phyloP scores from a whole-genome alignment of 2,329 filamentous ascomycete genomes.

The Fusarium brevicatenulatum region DNA sequence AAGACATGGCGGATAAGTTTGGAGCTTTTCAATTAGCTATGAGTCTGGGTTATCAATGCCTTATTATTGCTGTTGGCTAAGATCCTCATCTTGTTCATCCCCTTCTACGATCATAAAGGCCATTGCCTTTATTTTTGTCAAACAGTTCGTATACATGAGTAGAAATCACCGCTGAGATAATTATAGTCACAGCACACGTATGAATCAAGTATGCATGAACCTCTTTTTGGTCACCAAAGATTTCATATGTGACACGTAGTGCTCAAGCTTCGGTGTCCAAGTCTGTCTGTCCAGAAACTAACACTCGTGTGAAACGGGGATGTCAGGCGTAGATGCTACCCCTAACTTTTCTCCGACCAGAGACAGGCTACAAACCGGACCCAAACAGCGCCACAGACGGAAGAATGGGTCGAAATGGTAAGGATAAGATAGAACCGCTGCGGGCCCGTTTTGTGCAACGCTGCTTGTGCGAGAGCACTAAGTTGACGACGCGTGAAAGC shows the following conservation, averaged over 20 bases:
- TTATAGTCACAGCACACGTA: not conserved
- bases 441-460: constrained; percentile 21
- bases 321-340: constrained; percentile 9
- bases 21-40: not conserved
- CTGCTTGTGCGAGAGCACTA: not conserved
- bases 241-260: constrained; percentile 16
- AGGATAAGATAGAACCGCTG: not conserved
- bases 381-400: constrained; percentile 4
- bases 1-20: not conserved
- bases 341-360: constrained; percentile 11
- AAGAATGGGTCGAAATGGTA: not conserved
- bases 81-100: not conserved
- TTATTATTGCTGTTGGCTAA: not conserved
- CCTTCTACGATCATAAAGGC: not conserved
- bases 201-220: constrained; percentile 12
- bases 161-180: constrained; percentile 1
- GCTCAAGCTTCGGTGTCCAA: not conserved
- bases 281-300: not conserved
- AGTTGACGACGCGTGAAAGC: not conserved
- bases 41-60: not conserved
- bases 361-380: not conserved
- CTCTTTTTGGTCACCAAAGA: constrained; percentile 5
- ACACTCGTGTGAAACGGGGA: constrained; percentile 22
- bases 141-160: constrained; percentile 10
- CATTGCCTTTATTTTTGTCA: not conserved